Evolutionary conservation across 345 rosid species (phyloP), one percentile per base, ranked within the genome.

Genomic region (Gossypium ekmanianum): DNA sequence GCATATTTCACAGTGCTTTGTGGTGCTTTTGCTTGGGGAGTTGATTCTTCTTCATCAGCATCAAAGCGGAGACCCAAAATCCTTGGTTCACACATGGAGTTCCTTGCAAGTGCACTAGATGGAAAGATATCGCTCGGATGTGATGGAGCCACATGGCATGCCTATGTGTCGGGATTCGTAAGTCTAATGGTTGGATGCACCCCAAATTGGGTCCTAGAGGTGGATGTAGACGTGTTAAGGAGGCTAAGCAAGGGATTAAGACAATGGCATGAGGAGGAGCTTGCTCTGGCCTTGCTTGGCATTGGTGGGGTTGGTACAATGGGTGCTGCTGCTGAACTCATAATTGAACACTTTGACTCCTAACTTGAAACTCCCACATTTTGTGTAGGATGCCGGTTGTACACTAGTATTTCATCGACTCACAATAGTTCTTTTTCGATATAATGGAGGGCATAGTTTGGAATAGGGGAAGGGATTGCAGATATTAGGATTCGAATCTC

Each of bases 11-110:
- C 86, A 0, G 79, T 95, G 66, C 88, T 91, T 52, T 89, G 92
- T 18, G 94, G 96, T 71, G 88, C 97, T 58, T 90, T 93, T 24
- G 93, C 97, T 7, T 95, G 99, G 99, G 98, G 99, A 1, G 77
- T 95, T 2, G 97, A 92, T 72, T 89, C 94, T 0, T 80, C 90
- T 29, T 81, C 91, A 11, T 77, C 94, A 10, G 85, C 90, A 64
- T 89, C 98, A 24, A 92, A 83, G 80, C 81, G 93, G 17, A 88
- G 98, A n/a, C 87, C 88, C 0, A 85, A 83, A 48, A 82, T 93
- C 72, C 83, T 93, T 2, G 87, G 88, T 12, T 47, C 76, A 56
- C 98, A 95, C 76, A 77, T 95, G 83, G 92, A 90, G 83, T 93
- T 91, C 78, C 83, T 95, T 0, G 97, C 99, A 0, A 88, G 92